These are phyloP conservation scores for Solanum aculeatissimum DNA, from an alignment of 305 asterid species.

Conservation along the genomic window DNA sequence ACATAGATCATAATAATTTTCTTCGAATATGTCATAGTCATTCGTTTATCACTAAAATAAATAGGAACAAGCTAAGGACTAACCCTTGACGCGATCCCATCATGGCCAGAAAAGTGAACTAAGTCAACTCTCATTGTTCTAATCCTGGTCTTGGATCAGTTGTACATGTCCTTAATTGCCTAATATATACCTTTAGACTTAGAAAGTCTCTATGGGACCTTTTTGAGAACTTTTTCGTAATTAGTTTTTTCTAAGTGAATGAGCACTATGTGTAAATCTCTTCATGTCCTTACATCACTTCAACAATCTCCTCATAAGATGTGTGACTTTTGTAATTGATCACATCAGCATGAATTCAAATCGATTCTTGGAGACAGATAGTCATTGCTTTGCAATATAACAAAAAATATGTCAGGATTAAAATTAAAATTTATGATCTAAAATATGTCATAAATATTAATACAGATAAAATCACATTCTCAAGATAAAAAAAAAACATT, in stretches of 20 bases:
- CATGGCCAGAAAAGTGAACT: background rate
- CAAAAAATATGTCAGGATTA: too few relatives aligned
- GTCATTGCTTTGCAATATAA: too few relatives aligned
- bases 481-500: background rate
- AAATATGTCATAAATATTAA: background rate
- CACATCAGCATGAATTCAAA: background rate
- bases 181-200: background rate
- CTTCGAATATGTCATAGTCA: background rate
- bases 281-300: background rate
- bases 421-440: background rate
- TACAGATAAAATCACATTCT: background rate
- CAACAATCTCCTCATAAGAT: background rate
- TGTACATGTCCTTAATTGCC: background rate
- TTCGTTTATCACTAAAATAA: background rate
- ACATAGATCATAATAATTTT: background rate
- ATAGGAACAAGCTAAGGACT: background rate
- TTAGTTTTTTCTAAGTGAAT: background rate
- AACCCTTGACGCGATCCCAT: background rate
- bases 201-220: background rate
- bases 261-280: background rate
- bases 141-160: background rate
- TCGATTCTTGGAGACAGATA: background rate
- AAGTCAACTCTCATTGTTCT: background rate
- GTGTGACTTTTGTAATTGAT: background rate
- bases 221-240: background rate